phyloP scores from a whole-genome alignment of 257 asterid species.

The Solanum chmielewskii region DNA sequence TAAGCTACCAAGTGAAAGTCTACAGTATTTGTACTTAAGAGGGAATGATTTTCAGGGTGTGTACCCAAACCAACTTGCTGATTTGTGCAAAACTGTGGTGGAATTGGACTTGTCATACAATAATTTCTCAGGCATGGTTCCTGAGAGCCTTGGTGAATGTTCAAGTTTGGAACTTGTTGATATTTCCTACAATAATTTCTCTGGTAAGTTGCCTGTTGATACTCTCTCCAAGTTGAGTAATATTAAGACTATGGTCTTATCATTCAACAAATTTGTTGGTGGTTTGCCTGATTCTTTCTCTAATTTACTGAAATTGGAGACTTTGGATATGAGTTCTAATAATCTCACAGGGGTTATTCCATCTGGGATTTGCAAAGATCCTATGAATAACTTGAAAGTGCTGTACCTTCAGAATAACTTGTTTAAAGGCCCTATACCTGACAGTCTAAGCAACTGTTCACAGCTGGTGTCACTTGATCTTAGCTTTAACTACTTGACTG shows the following conservation, averaged over 20 bases:
- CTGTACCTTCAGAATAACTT: constrained; percentile 77
- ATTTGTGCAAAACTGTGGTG: constrained; percentile 51
- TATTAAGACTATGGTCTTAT: constrained; percentile 45
- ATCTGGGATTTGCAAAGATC: constrained; percentile 49
- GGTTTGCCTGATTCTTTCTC: constrained; percentile 62
- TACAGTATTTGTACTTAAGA: constrained; percentile 53
- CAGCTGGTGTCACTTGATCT: constrained; percentile 79
- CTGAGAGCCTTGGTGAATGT: constrained; percentile 53
- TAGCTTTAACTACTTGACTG: constrained; percentile 61
- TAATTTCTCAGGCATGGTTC: constrained; percentile 51
- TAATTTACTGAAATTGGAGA: constrained; percentile 39
- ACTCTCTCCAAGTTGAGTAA: constrained; percentile 39
- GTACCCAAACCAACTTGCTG: constrained; percentile 33
- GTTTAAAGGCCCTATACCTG: constrained; percentile 61
- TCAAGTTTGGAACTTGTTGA: constrained; percentile 49
- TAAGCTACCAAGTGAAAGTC: constrained; percentile 25
- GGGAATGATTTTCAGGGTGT: constrained; percentile 47
- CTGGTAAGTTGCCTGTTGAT: constrained; percentile 70
- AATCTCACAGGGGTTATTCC: constrained; percentile 62
- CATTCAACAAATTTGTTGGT: constrained; percentile 67
- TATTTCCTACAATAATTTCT: constrained; percentile 52
- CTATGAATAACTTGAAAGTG: constrained; percentile 40
- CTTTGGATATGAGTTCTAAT: constrained; percentile 79
- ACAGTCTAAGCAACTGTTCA: constrained; percentile 59
- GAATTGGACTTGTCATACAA: constrained; percentile 62